A percentile compares a stretch with the other conserved stretches of the same genome.
Evolutionary conservation across 2,329 filamentous ascomycete species (phyloP).

Genomic region (Aspergillus fijiensis): DNA sequence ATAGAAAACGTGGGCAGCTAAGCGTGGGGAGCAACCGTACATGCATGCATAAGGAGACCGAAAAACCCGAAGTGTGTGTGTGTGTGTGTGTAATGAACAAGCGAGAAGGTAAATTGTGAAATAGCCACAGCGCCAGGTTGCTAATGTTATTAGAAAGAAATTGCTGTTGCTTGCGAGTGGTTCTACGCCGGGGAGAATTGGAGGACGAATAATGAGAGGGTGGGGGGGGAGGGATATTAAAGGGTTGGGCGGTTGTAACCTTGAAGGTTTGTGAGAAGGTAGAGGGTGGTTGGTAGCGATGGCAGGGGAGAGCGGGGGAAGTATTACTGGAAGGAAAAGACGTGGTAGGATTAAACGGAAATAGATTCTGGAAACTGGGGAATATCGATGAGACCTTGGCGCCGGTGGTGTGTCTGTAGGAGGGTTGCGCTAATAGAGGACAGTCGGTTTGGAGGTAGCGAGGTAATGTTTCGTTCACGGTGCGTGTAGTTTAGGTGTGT

Average conservation of each 20-base stretch:
- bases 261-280: too few species aligned
- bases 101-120: background rate
- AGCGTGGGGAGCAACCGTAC: too few species aligned
- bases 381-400: too few species aligned
- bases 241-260: background rate
- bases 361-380: too few species aligned
- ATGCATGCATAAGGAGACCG: background rate
- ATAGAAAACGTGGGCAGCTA: background rate
- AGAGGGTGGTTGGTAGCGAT: too few species aligned
- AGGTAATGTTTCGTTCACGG: background rate
- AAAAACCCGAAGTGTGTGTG: background rate
- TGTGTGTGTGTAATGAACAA: too few species aligned
- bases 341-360: too few species aligned
- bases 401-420: too few species aligned
- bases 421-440: too few species aligned
- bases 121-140: background rate
- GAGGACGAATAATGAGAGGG: background rate
- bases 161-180: background rate
- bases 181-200: background rate
- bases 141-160: background rate
- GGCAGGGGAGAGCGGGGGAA: too few species aligned
- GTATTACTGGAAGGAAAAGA: too few species aligned
- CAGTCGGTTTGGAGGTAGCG: background rate
- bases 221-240: background rate
- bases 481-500: background rate